These are phyloP conservation scores for Blastocrithidia nonstop DNA, from an alignment of 208 protist genomes.

Conservation along the genomic window DNA sequence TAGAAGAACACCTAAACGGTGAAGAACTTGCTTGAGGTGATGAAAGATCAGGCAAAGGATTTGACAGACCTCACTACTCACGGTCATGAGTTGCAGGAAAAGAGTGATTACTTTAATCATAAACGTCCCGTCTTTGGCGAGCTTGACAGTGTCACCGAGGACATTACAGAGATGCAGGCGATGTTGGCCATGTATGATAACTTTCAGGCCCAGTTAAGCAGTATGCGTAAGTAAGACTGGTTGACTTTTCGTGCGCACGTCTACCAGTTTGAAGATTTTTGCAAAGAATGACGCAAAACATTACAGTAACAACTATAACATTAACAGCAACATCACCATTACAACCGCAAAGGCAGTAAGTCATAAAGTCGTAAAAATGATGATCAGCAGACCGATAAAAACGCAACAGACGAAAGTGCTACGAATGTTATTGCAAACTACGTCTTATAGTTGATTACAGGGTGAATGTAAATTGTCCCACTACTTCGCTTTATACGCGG, in stretches of 20 bases:
- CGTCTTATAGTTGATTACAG: too few relatives aligned
- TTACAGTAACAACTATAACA: slow-evolving; percentile 11
- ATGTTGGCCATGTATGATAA: slow-evolving; percentile 82
- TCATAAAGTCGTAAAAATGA: too few relatives aligned
- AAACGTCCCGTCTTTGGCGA: slow-evolving; percentile 58
- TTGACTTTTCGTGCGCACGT: slow-evolving; percentile 86
- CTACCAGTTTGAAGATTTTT: slow-evolving; percentile 91
- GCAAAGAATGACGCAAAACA: slow-evolving; percentile 68
- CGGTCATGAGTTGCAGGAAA: slow-evolving; percentile 53
- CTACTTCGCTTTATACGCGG: slow-evolving; percentile 87
- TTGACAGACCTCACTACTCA: slow-evolving; percentile 78
- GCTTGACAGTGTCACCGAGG: slow-evolving; percentile 31
- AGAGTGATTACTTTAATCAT: slow-evolving; percentile 77
- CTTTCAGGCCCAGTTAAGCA: slow-evolving; percentile 54
- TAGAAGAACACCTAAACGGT: slow-evolving; percentile 4
- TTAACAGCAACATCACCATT: too few relatives aligned
- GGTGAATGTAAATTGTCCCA: too few relatives aligned
- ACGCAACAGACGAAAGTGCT: too few relatives aligned
- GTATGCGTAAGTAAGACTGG: slow-evolving; percentile 86
- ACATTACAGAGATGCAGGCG: slow-evolving; percentile 36
- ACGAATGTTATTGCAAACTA: too few relatives aligned
- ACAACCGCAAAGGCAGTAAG: too few relatives aligned
- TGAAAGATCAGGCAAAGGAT: slow-evolving; percentile 18
- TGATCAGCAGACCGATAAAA: too few relatives aligned
- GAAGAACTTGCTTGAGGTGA: too few relatives aligned